A percentile compares a stretch with the other conserved stretches of the same genome.
Evolutionary conservation across 2,329 filamentous ascomycete species (phyloP).

Genomic region (Exophiala phaeomuriformis): DNA sequence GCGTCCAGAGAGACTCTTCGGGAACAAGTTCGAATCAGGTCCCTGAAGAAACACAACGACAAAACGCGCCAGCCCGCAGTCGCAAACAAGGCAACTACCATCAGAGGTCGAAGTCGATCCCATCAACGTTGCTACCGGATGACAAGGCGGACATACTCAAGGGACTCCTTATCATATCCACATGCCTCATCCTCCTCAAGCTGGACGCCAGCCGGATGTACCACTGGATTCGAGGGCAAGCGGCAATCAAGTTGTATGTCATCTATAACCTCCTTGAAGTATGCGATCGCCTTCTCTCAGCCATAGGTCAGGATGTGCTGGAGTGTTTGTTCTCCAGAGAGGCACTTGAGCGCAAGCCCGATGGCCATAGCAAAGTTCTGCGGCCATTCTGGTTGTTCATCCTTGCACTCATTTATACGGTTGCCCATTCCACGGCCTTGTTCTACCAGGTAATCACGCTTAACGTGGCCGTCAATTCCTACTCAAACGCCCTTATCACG

Average conservation of each 20-base stretch:
- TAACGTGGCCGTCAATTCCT: constrained; percentile 97
- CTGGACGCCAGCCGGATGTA: constrained; percentile 98
- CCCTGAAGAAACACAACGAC: constrained; percentile 35
- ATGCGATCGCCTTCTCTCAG: constrained; percentile 79
- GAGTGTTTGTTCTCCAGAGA: constrained; percentile 93
- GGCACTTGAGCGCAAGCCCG: constrained; percentile 76
- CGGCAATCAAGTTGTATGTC: constrained; percentile 95
- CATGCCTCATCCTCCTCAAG: constrained; percentile 75
- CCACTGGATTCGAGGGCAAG: constrained; percentile 91
- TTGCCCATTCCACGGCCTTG: constrained; percentile 74
- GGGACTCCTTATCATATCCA: constrained; percentile 78
- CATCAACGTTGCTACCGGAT: constrained; percentile 74
- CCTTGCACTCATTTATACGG: constrained; percentile 78
- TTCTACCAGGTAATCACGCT: constrained; percentile 98
- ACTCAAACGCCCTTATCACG: constrained; percentile 89
- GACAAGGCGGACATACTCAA: constrained; percentile 95
- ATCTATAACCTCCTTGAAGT: constrained; percentile 96
- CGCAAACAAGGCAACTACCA: constrained; percentile 39
- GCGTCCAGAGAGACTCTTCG: constrained; percentile 34
- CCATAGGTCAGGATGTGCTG: constrained; percentile 88
- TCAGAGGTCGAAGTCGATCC: constrained; percentile 71
- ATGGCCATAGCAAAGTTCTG: constrained; percentile 84
- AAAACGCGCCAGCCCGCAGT: background rate
- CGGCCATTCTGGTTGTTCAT: constrained; percentile 87
- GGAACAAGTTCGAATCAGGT: constrained; percentile 7